Conservation (phyloP, 2,329 filamentous ascomycete genomes). For the Aspergillus floridensis region DNA sequence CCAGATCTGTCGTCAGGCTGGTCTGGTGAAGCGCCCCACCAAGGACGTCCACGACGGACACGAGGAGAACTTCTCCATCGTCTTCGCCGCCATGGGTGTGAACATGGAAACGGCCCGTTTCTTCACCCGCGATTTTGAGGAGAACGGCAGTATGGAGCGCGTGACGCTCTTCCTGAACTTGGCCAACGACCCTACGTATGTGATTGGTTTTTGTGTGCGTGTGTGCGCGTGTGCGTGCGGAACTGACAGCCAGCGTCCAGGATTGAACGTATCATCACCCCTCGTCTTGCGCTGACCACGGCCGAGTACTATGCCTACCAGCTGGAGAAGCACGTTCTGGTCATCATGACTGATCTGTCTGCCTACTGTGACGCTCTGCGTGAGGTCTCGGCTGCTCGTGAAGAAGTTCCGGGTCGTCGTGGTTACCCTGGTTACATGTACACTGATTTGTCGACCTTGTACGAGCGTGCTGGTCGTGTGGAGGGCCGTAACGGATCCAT, state of each 20-base stretch:
- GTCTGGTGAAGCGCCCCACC: conserved; percentile 85
- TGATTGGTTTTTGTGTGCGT: conserved; percentile 24
- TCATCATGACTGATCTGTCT: conserved; percentile 96
- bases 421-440: conserved; percentile 99
- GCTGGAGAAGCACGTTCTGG: conserved; percentile 98
- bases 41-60: conserved; percentile 96
- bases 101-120: conserved; percentile 98
- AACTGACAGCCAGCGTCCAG: conserved; percentile 46
- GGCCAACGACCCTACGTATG: conserved; percentile 96
- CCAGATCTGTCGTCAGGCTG: conserved; percentile 95
- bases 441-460: conserved; percentile 99
- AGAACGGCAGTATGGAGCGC: conserved; percentile 98
- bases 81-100: conserved; percentile 99
- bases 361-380: conserved; percentile 98
- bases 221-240: background rate
- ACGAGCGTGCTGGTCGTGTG: conserved; percentile 98
- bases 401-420: conserved; percentile 98
- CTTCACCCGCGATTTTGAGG: conserved; percentile 97
- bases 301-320: conserved; percentile 99
- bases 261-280: conserved; percentile 99
- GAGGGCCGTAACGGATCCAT: conserved; percentile 96
- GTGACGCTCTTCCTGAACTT: conserved; percentile 97
- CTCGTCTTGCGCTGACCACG: conserved; percentile 94
- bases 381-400: conserved; percentile 95
- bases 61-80: conserved; percentile 99